Evolutionary conservation across 768 basidiomycete genomes (phyloP).

Genomic region (Lyophyllum atratum): DNA sequence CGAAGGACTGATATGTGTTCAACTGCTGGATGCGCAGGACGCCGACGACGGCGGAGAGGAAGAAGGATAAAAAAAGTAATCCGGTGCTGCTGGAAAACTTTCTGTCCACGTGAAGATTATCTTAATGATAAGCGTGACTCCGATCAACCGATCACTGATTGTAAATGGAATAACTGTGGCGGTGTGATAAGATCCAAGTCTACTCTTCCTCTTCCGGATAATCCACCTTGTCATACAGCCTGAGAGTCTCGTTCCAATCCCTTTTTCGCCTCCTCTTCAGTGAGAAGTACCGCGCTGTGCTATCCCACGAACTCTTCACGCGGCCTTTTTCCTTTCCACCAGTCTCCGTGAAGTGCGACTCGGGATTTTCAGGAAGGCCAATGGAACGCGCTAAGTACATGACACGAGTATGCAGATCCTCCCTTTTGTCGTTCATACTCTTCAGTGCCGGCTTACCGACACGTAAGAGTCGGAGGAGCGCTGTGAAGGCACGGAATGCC

Average conservation of each 20-base stretch:
- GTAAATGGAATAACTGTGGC: conserved; percentile 3
- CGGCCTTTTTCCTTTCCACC: conserved; percentile 75
- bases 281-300: conserved; percentile 76
- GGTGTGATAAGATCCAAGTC: conserved; percentile 5
- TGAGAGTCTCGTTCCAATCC: conserved; percentile 87
- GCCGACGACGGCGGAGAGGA: conserved; percentile 9
- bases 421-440: conserved; percentile 52
- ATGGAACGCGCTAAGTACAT: conserved; percentile 62
- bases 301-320: conserved; percentile 68
- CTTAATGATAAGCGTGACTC: conserved; percentile 1
- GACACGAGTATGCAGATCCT: conserved; percentile 62
- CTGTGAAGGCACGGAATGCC: conserved; percentile 71
- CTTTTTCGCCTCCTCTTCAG: conserved; percentile 76
- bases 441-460: conserved; percentile 62
- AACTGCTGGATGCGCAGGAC: not conserved
- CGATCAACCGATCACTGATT: not conserved
- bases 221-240: conserved; percentile 81
- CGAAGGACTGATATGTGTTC: not conserved
- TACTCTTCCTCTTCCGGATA: conserved; percentile 61
- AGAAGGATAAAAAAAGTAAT: not conserved
- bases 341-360: conserved; percentile 56
- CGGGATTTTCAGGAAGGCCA: conserved; percentile 70
- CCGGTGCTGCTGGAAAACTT: conserved; percentile 9
- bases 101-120: conserved; percentile 4
- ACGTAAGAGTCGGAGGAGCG: conserved; percentile 61